A percentile compares a stretch with the other conserved stretches of the same genome.
phyloP scores from a whole-genome alignment of 2,329 filamentous ascomycete genomes.

The Shiraia bambusicola region DNA sequence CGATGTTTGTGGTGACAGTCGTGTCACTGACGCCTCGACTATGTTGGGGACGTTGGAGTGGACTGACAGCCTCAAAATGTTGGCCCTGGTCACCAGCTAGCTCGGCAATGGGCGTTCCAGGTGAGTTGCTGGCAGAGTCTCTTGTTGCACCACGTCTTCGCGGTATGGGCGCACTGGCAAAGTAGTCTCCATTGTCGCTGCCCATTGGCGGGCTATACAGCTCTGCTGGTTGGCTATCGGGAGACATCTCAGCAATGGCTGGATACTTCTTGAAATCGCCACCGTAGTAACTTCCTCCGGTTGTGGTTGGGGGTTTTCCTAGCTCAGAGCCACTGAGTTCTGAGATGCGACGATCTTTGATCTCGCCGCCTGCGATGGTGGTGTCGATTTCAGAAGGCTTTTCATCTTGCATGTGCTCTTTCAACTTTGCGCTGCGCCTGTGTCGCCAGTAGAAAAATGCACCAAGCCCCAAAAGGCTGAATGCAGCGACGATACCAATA shows the following conservation, averaged over 20 bases:
- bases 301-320: slow-evolving; percentile 27
- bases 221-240: slow-evolving; percentile 36
- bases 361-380: slow-evolving; percentile 24
- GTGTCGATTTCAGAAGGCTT: slow-evolving; percentile 33
- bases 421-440: slow-evolving; percentile 14
- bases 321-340: slow-evolving; percentile 39
- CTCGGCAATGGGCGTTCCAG: slow-evolving; percentile 31
- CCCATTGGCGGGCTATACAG: slow-evolving; percentile 36
- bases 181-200: slow-evolving; percentile 29
- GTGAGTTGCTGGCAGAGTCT: slow-evolving; percentile 29
- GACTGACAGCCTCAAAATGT: slow-evolving; percentile 17
- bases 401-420: slow-evolving; percentile 8
- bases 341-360: slow-evolving; percentile 35
- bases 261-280: slow-evolving; percentile 30
- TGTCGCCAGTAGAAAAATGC: slow-evolving; percentile 34
- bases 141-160: slow-evolving; percentile 26
- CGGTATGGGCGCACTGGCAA: slow-evolving; percentile 17
- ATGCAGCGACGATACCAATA: slow-evolving; percentile 33
- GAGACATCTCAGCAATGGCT: slow-evolving; percentile 37
- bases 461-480: slow-evolving; percentile 24
- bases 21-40: slow-evolving; percentile 31
- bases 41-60: slow-evolving; percentile 17
- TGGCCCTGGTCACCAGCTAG: slow-evolving; percentile 30
- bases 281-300: slow-evolving; percentile 29
- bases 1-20: slow-evolving; percentile 31